These are phyloP conservation scores for Haberlea rhodopensis DNA, from an alignment of 257 asterid genomes.

Conservation along the genomic window DNA sequence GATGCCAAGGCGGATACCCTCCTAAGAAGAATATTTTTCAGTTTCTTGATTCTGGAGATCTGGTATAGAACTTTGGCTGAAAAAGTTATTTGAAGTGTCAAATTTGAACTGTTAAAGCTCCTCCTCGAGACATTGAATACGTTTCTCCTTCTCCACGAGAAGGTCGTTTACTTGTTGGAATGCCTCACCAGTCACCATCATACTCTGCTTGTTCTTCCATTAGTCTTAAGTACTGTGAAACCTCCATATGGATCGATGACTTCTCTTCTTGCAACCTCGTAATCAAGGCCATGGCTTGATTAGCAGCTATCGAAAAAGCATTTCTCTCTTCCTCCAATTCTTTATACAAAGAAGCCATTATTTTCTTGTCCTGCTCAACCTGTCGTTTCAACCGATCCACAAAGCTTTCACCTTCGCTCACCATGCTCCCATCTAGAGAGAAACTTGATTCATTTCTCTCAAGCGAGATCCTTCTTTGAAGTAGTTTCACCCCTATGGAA, in stretches of 20 bases:
- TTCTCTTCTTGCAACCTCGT: conserved; percentile 91
- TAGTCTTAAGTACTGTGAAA: conserved; percentile 70
- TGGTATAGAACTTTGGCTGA: conserved; percentile 28
- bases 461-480: conserved; percentile 66
- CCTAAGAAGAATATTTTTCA: conserved; percentile 44
- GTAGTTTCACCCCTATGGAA: conserved; percentile 47
- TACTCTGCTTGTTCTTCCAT: conserved; percentile 87
- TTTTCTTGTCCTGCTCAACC: conserved; percentile 66
- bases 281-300: conserved; percentile 84
- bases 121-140: conserved; percentile 41
- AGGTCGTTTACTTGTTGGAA: conserved; percentile 56
- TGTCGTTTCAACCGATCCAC: conserved; percentile 66
- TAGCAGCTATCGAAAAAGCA: conserved; percentile 78
- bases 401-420: conserved; percentile 77
- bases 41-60: conserved; percentile 20
- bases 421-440: conserved; percentile 63
- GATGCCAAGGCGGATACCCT: no score
- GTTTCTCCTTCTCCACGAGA: conserved; percentile 59
- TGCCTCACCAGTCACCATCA: conserved; percentile 68
- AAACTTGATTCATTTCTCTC: conserved; percentile 79
- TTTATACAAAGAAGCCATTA: conserved; percentile 53
- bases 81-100: conserved; percentile 24
- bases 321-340: conserved; percentile 88
- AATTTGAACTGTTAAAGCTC: conserved; percentile 48
- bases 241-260: conserved; percentile 78